Conservation (phyloP, 2,329 filamentous ascomycete species). For the Colletotrichum spaethianum region DNA sequence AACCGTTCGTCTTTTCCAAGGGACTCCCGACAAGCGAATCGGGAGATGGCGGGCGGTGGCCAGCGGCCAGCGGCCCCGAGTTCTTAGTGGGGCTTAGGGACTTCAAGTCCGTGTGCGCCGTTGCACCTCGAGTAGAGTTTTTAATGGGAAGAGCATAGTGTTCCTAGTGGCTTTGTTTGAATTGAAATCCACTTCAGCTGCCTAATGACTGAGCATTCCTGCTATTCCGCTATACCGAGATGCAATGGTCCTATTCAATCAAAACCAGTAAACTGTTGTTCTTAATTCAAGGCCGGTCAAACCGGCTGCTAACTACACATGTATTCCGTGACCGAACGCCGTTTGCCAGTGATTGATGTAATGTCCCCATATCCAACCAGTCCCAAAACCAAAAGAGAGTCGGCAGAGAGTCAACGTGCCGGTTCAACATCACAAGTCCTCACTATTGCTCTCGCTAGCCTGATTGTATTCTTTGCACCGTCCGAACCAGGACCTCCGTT, state of each 20-base stretch:
- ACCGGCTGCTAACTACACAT: conserved; percentile 1
- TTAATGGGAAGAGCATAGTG: neutral
- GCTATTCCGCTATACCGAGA: no score
- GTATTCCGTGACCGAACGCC: conserved; percentile 7
- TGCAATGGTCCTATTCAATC: neutral
- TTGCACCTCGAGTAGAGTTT: neutral
- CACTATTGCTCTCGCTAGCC: conserved; percentile 9
- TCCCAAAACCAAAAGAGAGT: neutral
- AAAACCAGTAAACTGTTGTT: neutral
- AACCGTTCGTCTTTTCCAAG: conserved; percentile 7
- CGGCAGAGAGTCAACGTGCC: neutral
- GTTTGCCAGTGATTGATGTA: conserved; percentile 6
- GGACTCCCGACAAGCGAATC: conserved; percentile 11
- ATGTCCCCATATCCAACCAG: neutral
- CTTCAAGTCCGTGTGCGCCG: conserved; percentile 3
- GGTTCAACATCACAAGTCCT: conserved; percentile 37
- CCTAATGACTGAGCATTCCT: no score
- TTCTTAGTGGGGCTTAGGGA: conserved; percentile 10
- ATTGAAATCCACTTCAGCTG: neutral
- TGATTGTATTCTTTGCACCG: conserved; percentile 56
- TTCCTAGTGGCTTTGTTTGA: neutral
- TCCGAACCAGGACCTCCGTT: conserved; percentile 57
- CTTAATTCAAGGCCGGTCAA: neutral
- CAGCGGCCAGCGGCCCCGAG: neutral
- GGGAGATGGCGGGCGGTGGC: conserved; percentile 7